Base-by-base conservation (phyloP, 495 filamentous ascomycete genomes). In the Penicillium manginii region DNA sequence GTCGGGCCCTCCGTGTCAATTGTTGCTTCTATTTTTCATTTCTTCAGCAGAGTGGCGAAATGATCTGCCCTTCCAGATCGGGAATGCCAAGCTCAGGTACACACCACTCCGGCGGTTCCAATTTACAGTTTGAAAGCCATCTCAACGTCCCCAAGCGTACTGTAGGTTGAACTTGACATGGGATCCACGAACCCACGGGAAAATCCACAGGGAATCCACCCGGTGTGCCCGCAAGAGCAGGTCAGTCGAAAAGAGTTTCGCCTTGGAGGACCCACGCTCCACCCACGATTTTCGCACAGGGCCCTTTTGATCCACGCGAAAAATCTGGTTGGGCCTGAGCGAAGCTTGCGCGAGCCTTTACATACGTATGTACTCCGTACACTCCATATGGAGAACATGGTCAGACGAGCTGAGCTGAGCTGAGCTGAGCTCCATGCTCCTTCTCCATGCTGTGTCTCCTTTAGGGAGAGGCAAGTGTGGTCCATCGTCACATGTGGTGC, bases 271-370 rank as follows among this genome's bases (percentile, higher is more conserved):
- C 47, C 23, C 35, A n/a, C n/a, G 37, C 46, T 48, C 33, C 55
- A 43, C 49, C 54, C 26, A 32, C 33, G 55, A 58, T 52, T 52
- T 43, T 58, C 55, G 55, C 55, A 47, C 55, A 52, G 48, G 50
- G 7, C 54, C 53, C 29, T 19, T 32, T 43, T 46, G 54, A 39
- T 57, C 55, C 54, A 49, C 52, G 29, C 42, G 42, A 47, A 55
- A 55, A 48, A 48, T 55, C 37, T 37, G 46, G n/a, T 55, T 47
- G n/a, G 53, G 17, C 22, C 42, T 32, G 35, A 37, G 35, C 12
- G 35, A 37, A 37, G 14, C 35, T 12, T 11, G 35, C 12, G 35
- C 35, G 11, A 39, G 23, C 32, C 32, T 26, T 54, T 31, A 40
- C n/a, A 15, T 52, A 35, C 50, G 10, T 40, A 7, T 17, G 37